Evolutionary conservation across 345 rosid species (phyloP).

Genomic region (Brassica rapa): DNA sequence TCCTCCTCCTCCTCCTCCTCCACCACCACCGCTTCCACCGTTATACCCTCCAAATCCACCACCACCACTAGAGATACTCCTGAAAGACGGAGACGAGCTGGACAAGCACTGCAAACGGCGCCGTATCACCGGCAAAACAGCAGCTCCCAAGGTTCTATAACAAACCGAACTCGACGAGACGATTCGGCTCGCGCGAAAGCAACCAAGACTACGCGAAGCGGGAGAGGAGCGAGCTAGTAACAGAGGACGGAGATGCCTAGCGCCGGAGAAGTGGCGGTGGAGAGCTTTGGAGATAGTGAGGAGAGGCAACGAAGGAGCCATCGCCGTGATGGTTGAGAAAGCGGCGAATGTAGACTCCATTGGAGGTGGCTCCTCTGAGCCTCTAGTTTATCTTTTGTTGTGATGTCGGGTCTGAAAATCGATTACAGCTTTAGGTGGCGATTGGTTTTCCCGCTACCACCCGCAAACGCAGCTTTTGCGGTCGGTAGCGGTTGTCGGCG

Average conservation of each 20-base stretch:
- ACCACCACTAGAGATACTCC: conserved; percentile 51
- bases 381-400: not conserved
- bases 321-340: conserved; percentile 38
- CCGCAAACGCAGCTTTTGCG: too few relatives aligned
- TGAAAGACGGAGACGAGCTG: conserved; percentile 55
- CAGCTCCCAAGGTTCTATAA: conserved; percentile 34
- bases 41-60: conserved; percentile 38
- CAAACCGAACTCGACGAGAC: conserved; percentile 15
- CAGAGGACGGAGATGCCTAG: conserved; percentile 30
- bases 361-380: conserved; percentile 16
- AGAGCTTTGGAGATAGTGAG: conserved; percentile 59
- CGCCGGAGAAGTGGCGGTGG: conserved; percentile 44
- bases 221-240: conserved; percentile 41
- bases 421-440: too few relatives aligned
- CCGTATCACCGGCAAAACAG: conserved; percentile 40
- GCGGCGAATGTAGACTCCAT: conserved; percentile 52
- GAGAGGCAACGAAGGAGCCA: conserved; percentile 41
- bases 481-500: too few relatives aligned
- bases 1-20: conserved; percentile 30
- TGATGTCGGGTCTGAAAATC: too few relatives aligned
- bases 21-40: conserved; percentile 51
- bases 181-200: conserved; percentile 10
- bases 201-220: conserved; percentile 30
- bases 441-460: too few relatives aligned
- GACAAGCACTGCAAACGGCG: conserved; percentile 56